Evolutionary conservation across 2,329 filamentous ascomycete species (phyloP), one percentile per base, ranked within the genome.

Genomic region (Decorospora gaudefroyi): DNA sequence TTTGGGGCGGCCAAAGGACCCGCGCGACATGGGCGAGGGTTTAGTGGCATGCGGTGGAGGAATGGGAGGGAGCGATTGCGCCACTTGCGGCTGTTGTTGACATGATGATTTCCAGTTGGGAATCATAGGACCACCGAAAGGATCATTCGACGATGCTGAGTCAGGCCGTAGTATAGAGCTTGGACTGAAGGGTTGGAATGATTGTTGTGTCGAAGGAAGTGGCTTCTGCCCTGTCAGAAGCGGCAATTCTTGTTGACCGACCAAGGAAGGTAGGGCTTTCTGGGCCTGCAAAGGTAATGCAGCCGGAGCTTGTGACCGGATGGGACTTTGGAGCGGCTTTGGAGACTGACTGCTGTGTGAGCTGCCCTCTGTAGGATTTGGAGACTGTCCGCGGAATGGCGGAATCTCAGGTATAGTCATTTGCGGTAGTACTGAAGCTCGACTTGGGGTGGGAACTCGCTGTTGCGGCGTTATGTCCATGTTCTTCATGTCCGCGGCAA

Each of bases 401-500:
- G 67, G 68, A 25, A 70, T 70, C 11, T 65, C 65, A 4, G 61
- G 62, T 27, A 71, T 59, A 5, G 52, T 52, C 55, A 69, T 65
- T 17, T 55, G 51, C 5, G 65, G 64, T 17, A 67, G 54, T n/a
- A 64, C 55, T 2, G 65, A 58, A 23, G 59, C 62, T 30, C 66
- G 57, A 18, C 70, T 70, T 19, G 64, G 67, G 11, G 61, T 69
- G 11, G 51, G 51, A 26, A 61, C 57, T 18, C 58, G 63, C 32
- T 64, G 61, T 30, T 64, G 61, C 12, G 57, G 61, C 30, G 59
- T 59, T 9, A 62, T 49, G 5, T 73, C 73, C 63, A 76, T 67
- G 36, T 71, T 70, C 16, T 67, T 70, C 40, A 68, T 61, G 38
- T 69, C 65, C 6, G 55, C 55, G 8, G 73, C 73, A 31, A 77